phyloP scores from a whole-genome alignment of 2,329 filamentous ascomycete species.

The Didymella glomerata region DNA sequence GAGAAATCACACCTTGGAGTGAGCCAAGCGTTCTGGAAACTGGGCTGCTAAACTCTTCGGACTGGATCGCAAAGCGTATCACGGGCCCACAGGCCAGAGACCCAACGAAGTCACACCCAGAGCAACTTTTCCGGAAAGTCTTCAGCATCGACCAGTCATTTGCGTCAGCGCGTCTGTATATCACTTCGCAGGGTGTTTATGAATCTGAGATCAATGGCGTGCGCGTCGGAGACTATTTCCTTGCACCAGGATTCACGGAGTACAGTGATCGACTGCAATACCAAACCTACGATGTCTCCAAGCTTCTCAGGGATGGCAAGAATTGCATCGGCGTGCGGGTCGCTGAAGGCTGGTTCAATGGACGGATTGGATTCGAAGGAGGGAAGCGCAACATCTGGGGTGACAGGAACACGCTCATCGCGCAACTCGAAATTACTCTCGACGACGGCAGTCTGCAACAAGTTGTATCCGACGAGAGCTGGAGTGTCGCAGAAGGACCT shows the following conservation, averaged over 20 bases:
- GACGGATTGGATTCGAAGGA: neutral
- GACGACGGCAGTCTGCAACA: neutral
- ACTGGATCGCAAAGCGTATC: slow-evolving; percentile 2
- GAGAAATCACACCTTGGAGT: slow-evolving; percentile 3
- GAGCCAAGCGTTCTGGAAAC: neutral
- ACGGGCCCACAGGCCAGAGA: neutral
- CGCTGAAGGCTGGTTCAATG: neutral
- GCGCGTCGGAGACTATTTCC: neutral
- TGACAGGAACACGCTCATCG: neutral
- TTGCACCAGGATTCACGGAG: neutral
- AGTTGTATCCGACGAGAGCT: neutral
- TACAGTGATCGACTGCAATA: neutral
- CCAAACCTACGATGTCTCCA: neutral
- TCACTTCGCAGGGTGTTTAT: neutral
- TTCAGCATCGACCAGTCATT: neutral
- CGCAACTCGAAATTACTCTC: neutral
- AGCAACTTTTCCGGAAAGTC: slow-evolving; percentile 2
- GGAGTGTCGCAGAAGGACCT: neutral
- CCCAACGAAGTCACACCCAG: slow-evolving; percentile 1
- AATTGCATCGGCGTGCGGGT: neutral
- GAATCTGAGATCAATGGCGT: neutral
- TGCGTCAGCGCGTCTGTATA: neutral
- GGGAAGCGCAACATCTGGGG: neutral
- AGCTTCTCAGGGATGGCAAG: neutral
- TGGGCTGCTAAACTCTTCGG: neutral